Conservation (phyloP, 768 basidiomycete genomes). For the Auriscalpium orientale region DNA sequence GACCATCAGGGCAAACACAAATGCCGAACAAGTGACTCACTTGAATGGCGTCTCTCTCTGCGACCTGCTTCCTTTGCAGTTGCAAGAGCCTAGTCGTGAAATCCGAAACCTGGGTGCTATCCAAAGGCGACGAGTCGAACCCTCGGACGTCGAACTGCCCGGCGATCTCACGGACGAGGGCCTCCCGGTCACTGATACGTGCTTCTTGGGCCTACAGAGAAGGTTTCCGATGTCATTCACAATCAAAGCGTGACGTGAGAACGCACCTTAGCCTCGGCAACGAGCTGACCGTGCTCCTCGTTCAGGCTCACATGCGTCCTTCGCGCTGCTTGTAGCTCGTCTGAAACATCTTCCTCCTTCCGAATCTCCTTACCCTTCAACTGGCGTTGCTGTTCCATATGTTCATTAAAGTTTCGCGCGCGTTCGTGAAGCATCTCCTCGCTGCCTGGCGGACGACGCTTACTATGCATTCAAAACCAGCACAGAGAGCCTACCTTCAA, state of each 20-base stretch:
- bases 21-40: constrained; percentile 27
- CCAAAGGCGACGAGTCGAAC: constrained; percentile 61
- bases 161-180: constrained; percentile 61
- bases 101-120: constrained; percentile 62
- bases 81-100: constrained; percentile 64
- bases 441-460: constrained; percentile 38
- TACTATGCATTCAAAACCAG: not conserved
- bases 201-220: constrained; percentile 58
- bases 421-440: constrained; percentile 63
- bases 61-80: constrained; percentile 52
- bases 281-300: constrained; percentile 57
- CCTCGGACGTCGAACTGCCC: constrained; percentile 66
- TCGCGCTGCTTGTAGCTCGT: constrained; percentile 43
- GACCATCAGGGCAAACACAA: not conserved
- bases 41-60: constrained; percentile 61
- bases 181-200: constrained; percentile 64
- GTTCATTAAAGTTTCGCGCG: constrained; percentile 50
- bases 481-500: constrained; percentile 42
- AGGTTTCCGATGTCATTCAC: not conserved
- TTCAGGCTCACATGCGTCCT: constrained; percentile 48
- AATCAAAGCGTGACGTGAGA: not conserved
- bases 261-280: constrained; percentile 64
- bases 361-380: constrained; percentile 39
- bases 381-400: constrained; percentile 44
- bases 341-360: constrained; percentile 56